Evolutionary conservation across 768 basidiomycete genomes (phyloP).

Genomic region (Xerocomus potaroensis): DNA sequence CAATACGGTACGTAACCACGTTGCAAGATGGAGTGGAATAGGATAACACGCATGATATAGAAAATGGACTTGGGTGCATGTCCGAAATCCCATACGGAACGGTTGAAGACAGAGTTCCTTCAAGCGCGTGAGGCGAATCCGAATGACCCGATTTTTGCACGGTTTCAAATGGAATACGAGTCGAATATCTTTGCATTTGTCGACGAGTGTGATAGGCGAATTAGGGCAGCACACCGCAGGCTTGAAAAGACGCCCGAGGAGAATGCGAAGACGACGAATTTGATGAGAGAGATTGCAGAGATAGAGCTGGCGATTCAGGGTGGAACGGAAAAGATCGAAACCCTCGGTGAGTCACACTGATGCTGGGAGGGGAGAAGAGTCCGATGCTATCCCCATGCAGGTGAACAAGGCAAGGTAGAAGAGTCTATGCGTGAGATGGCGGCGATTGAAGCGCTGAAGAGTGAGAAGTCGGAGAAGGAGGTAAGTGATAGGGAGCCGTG

Average conservation of each 20-base stretch:
- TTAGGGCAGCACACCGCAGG: constrained; percentile 87
- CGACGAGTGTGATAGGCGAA: constrained; percentile 96
- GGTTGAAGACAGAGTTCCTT: constrained; percentile 86
- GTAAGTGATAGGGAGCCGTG: constrained; percentile 33
- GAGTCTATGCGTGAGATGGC: constrained; percentile 98
- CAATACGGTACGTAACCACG: constrained; percentile 72
- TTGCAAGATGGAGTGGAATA: background rate
- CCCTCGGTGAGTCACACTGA: constrained; percentile 55
- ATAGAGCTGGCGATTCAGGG: constrained; percentile 99
- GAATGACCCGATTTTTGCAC: constrained; percentile 73
- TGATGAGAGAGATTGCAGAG: constrained; percentile 99
- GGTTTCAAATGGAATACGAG: constrained; percentile 95
- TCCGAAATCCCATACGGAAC: constrained; percentile 93
- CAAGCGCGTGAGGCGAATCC: constrained; percentile 74
- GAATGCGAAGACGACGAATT: constrained; percentile 96
- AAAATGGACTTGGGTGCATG: constrained; percentile 99
- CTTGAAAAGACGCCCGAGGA: constrained; percentile 99
- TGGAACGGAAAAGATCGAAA: constrained; percentile 97
- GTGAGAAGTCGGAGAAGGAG: constrained; percentile 95
- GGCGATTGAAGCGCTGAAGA: constrained; percentile 96
- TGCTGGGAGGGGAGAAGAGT: background rate
- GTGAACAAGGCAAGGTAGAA: constrained; percentile 98
- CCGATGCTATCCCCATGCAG: constrained; percentile 36
- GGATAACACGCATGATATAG: constrained; percentile 28
- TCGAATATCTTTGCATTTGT: constrained; percentile 93